phyloP scores from a whole-genome alignment of 257 asterid species.

The Solanum tarapatanum region DNA sequence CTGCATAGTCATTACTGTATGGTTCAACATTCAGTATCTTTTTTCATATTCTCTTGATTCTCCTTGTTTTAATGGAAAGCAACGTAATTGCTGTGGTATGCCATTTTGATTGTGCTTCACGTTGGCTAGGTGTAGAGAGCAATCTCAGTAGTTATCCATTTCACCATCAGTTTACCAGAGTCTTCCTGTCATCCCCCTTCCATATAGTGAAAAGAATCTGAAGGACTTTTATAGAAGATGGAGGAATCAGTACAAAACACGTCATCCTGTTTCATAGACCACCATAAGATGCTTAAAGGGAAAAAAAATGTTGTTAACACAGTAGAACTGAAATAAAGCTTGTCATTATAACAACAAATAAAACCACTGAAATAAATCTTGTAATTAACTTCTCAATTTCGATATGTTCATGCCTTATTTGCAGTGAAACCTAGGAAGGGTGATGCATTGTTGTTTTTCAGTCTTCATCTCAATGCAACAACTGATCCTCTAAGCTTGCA shows the following conservation, averaged over 20 bases:
- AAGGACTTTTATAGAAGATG: neutral
- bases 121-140: neutral
- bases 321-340: neutral
- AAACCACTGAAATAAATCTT: neutral
- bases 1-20: neutral
- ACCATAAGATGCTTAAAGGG: neutral
- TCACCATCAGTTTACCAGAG: neutral
- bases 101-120: neutral
- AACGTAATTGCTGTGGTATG: neutral
- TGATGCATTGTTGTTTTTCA: conserved; percentile 79
- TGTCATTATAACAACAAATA: neutral
- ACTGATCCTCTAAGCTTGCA: conserved; percentile 70
- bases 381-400: neutral
- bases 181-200: neutral
- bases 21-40: neutral
- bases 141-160: neutral
- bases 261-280: neutral
- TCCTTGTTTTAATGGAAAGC: neutral
- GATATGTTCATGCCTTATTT: neutral
- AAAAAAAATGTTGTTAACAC: neutral
- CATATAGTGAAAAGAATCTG: neutral
- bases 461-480: conserved; percentile 74
- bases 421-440: conserved; percentile 82
- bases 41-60: neutral
- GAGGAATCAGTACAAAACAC: neutral